Evolutionary conservation across 306 rosid species (phyloP), one percentile per base, ranked within the genome.

Genomic region (Cucurbita maxima): DNA sequence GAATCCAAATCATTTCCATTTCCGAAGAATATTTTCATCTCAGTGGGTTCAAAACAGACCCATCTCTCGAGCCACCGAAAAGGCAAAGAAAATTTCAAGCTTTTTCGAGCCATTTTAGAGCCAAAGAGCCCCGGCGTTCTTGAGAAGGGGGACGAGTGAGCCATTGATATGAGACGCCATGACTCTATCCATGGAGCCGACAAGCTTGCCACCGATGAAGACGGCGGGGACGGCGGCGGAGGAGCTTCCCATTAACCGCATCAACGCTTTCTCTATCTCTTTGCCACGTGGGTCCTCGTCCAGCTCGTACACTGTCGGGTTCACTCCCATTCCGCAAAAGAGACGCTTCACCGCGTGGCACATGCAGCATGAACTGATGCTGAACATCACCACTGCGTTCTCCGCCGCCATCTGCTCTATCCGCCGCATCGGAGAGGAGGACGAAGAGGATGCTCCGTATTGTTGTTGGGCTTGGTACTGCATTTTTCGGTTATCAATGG

Each of bases 71-170:
- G 72, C 13, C 20, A 66, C 8, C 19, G n/a, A 66, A 44, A 66
- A 66, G 52, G 11, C n/a, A 43, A 66, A 6, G 8, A 66, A 64
- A 10, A 3, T 40, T 5, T 1, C 12, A 41, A 64, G 38, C 16
- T 59, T 14, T 13, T 16, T 14, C 4, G 34, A 30, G 34, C 34
- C 43, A 7, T 50, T 50, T 50, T 78, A 85, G 52, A 92, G 98
- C 97, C 98, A 93, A 40, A 93, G 85, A 48, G 93, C 98, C 0
- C 98, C 98, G 10, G 97, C 98, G 34, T 88, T 80, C 76, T 93
- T 93, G 76, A 93, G 97, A 76, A 90, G 98, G 20, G 96, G 98
- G 30, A 93, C 94, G 10, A 93, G 94, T 5, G 94, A 60, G 63
- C 98, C 96, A 71, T 84, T 88, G 48, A 90, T 88, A 47, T 93